phyloP scores from a whole-genome alignment of 1,284 basidiomycete genomes.

The Trichosporon faecale region DNA sequence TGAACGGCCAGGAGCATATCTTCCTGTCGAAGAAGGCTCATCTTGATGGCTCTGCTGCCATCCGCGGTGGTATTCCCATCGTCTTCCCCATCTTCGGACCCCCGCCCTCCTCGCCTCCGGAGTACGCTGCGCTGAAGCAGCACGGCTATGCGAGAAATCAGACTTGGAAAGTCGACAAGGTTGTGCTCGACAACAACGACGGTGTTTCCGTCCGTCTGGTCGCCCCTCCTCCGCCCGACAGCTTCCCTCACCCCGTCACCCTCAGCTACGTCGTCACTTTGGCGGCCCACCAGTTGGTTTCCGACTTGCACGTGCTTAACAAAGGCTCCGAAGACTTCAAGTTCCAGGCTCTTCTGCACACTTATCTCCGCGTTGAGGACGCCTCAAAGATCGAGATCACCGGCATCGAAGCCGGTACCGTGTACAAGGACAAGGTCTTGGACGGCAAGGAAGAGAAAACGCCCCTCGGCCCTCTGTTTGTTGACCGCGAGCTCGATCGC shows the following conservation, averaged over 20 bases:
- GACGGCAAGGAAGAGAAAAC: slow-evolving; percentile 32
- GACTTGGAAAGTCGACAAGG: slow-evolving; percentile 64
- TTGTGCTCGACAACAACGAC: slow-evolving; percentile 66
- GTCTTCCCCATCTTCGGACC: slow-evolving; percentile 83
- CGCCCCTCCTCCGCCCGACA: slow-evolving; percentile 59
- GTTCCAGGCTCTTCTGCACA: slow-evolving; percentile 85
- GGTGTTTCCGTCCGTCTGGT: slow-evolving; percentile 70
- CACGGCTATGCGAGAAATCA: slow-evolving; percentile 81
- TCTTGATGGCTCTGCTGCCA: slow-evolving; percentile 68
- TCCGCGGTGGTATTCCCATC: slow-evolving; percentile 78
- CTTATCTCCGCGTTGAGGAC: slow-evolving; percentile 70
- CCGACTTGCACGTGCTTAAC: slow-evolving; percentile 75
- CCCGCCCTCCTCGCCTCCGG: slow-evolving; percentile 55
- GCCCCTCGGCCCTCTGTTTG: slow-evolving; percentile 40
- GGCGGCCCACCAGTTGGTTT: slow-evolving; percentile 67
- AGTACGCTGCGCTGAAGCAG: slow-evolving; percentile 67
- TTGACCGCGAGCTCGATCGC: slow-evolving; percentile 40
- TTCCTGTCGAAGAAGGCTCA: slow-evolving; percentile 77
- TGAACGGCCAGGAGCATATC: slow-evolving; percentile 61
- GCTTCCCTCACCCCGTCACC: slow-evolving; percentile 64
- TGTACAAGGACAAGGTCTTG: slow-evolving; percentile 69
- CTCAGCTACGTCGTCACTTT: slow-evolving; percentile 76
- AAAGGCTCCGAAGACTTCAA: slow-evolving; percentile 56
- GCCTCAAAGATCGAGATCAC: slow-evolving; percentile 44
- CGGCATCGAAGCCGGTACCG: slow-evolving; percentile 56